Base-by-base conservation (phyloP, 1,139 yeast species). In the Eremothecium gossypii region DNA sequence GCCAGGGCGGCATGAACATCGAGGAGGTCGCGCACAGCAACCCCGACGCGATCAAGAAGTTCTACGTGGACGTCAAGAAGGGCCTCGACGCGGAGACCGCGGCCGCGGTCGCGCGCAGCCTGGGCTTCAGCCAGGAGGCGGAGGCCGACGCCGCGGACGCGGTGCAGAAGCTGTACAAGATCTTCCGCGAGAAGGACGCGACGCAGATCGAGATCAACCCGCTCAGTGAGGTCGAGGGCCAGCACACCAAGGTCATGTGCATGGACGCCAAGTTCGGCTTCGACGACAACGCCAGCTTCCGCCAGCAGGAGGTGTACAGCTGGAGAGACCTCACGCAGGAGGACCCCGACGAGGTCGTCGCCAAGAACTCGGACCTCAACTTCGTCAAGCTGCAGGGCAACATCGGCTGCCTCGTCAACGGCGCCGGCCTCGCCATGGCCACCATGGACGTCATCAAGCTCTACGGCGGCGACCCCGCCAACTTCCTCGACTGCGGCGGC, bases 371-470 rank as follows among this genome's bases (percentile, higher is more conserved):
- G 63, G 94, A 89, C 58, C 78, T 91, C 64, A 91, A 91, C 74
- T 93, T 91, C 67, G 93, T 91, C 73, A 91, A 93, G 74, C 81
- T 91, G 64, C 94, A 91, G 64, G 99, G 98, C 68, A 85, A 86
- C 75, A 89, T 91, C 63, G 99, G 98, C 61, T 91, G 96, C 74
- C 76, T 91, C 53, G 99, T 91, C 65, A 91, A 91, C 68, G 99
- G 99, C 73, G 99, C 99, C 46, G 99, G 99, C 69, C 79, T 91
- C 63, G 99, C 99, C 60, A 91, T 91, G 99, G 98, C 99, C 60
- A 91, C 99, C 54, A 89, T 91, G 97, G 99, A 91, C 69, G 94
- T 93, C 66, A 86, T 91, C 74, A 89, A 93, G 74, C 77, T 93
- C 60, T 84, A 87, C 72, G 97, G 97, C 60, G 99, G 99, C 67